phyloP scores from a whole-genome alignment of 495 filamentous ascomycete species.

The Penicillium daleae region DNA sequence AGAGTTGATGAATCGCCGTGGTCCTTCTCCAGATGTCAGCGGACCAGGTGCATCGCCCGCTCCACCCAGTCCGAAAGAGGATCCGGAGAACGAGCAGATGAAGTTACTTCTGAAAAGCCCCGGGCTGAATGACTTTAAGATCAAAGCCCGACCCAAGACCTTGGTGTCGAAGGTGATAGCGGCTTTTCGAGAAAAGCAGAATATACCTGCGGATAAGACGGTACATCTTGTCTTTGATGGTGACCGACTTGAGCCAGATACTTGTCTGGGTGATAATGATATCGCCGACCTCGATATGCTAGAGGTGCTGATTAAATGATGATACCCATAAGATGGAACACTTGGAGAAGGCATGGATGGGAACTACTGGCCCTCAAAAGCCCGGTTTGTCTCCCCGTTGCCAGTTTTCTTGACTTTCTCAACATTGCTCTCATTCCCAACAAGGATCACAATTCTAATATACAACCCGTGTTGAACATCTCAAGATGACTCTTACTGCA shows the following conservation, averaged over 20 bases:
- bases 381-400: constrained; percentile 1
- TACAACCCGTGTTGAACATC: background rate
- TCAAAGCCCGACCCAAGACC: constrained; percentile 62
- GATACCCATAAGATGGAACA: constrained; percentile 38
- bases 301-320: constrained; percentile 70
- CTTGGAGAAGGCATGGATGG: background rate
- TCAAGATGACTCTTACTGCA: background rate
- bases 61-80: constrained; percentile 19
- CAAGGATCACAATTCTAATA: background rate
- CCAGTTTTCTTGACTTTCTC: background rate
- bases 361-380: background rate
- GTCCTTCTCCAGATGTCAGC: constrained; percentile 6
- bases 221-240: constrained; percentile 80
- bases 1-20: constrained; percentile 26
- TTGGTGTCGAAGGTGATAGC: constrained; percentile 56
- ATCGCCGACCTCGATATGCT: constrained; percentile 77
- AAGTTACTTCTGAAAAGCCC: constrained; percentile 63
- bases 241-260: constrained; percentile 65
- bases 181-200: constrained; percentile 53
- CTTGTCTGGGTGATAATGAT: constrained; percentile 68
- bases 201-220: constrained; percentile 49
- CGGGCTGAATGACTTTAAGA: constrained; percentile 56
- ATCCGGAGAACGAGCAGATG: constrained; percentile 36
- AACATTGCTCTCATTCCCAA: background rate
- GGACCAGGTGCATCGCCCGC: background rate